These are phyloP conservation scores for Beta macrorhiza DNA, from an alignment of 179 eudicot genomes.

Conservation along the genomic window DNA sequence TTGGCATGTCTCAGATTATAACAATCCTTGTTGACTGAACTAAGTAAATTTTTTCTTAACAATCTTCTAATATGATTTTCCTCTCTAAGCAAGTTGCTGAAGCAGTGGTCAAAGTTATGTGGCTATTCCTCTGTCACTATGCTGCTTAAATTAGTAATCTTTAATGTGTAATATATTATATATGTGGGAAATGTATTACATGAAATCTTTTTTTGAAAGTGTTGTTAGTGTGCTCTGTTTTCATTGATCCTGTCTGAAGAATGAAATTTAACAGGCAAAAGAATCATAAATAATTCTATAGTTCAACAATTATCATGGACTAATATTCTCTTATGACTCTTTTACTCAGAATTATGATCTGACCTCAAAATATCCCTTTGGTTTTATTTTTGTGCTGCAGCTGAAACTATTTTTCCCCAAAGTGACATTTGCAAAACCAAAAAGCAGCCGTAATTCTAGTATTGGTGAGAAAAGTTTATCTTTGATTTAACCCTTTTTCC, in stretches of 20 bases:
- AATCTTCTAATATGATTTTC: background rate
- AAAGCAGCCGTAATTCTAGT: constrained; percentile 98
- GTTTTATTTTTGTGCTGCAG: constrained; percentile 47
- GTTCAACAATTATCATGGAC: background rate
- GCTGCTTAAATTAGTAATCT: background rate
- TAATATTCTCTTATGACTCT: background rate
- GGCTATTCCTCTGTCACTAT: background rate
- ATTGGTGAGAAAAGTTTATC: constrained; percentile 50
- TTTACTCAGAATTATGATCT: background rate
- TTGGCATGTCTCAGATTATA: background rate
- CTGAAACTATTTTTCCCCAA: constrained; percentile 87
- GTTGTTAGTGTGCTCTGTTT: background rate
- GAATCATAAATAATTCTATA: background rate
- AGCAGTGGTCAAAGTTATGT: background rate
- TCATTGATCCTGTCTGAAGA: background rate
- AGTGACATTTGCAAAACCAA: constrained; percentile 96
- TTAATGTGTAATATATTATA: background rate
- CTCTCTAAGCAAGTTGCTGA: background rate
- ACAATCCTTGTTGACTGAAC: background rate
- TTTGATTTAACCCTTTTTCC: background rate
- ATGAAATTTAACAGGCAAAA: background rate
- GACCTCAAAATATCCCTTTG: background rate
- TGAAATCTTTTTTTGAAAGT: background rate
- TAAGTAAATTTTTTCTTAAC: background rate
- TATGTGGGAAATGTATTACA: background rate